Base-by-base conservation (phyloP, 805 yeast species). In the Cyberlindnera sargentensis region DNA sequence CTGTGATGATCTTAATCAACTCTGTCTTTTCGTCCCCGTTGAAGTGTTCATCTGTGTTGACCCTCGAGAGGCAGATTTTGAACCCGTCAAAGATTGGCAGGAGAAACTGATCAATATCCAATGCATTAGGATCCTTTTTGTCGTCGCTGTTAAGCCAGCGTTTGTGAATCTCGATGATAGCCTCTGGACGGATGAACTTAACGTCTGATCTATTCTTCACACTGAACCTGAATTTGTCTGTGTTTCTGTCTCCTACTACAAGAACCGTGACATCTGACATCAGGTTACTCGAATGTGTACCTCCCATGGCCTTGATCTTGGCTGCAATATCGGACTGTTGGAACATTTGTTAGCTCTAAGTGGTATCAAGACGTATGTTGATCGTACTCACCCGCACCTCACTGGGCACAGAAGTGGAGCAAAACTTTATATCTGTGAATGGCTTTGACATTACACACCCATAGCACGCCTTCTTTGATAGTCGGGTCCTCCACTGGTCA, bases 221-320 rank as follows among this genome's bases (percentile, higher is more conserved):
- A 43, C 77, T 71, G 54, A 68, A 80, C 40, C 62, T 62, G 58
- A 71, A 78, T 56, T 80, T 80, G 27, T 75, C 80, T 0, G 84
- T 77, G 44, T 69, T 63, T 28, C 74, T 63, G 34, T 68, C 70
- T 2, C 87, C 88, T 29, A 82, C 80, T 5, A 84, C 67, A 26
- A 84, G 60, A 34, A 75, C 74, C 42, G 73, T 70, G 3, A 77
- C 81, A 56, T 78, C 80, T 39, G 78, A 73, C 67, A 81, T 77
- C 50, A 83, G 61, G 53, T 82, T 82, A 35, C 70, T 69, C 45
- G 72, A 68, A 50, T 71, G 75, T 8, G 52, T 55, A 1, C 89
- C 90, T 6, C 90, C 91, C 58, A 83, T 66, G 7, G 70, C 64
- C 27, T 63, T 57, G 44, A 82, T 70, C 54, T 71, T 72, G 8